Conservation (phyloP, 83 land plant genomes). For the Thuja plicata region DNA sequence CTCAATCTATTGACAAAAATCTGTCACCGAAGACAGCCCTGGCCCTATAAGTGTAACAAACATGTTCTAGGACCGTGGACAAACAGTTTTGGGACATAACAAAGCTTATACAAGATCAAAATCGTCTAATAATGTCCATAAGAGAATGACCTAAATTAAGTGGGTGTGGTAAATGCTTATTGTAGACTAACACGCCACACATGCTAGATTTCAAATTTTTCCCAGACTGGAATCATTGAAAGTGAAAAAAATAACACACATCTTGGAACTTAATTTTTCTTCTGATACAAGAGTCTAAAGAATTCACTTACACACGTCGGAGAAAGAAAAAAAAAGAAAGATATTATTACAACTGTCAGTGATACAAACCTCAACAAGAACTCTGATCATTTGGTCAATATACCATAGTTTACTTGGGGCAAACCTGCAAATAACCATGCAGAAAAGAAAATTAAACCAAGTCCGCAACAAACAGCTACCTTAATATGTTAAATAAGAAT, state of each 20-base stretch:
- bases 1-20: too few species aligned
- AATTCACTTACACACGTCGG: neutral
- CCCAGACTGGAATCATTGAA: neutral
- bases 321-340: neutral
- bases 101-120: too few species aligned
- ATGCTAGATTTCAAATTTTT: neutral
- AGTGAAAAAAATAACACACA: neutral
- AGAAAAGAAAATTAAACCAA: neutral
- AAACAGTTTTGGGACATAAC: too few species aligned
- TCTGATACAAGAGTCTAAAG: neutral
- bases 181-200: neutral
- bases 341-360: neutral
- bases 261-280: neutral
- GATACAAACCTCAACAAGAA: conserved; percentile 78
- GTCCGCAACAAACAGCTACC: neutral
- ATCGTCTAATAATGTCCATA: neutral
- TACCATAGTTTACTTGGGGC: conserved; percentile 91
- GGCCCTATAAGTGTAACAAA: too few species aligned
- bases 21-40: too few species aligned
- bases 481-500: neutral
- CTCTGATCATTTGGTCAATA: conserved; percentile 95
- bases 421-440: conserved; percentile 53
- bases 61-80: too few species aligned
- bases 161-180: neutral
- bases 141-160: neutral